Evolutionary conservation across 225 moss, liverwort and hornwort genomes (phyloP), one percentile per base, ranked within the genome.

Genomic region (Bryoerythrophyllum caledonicum): DNA sequence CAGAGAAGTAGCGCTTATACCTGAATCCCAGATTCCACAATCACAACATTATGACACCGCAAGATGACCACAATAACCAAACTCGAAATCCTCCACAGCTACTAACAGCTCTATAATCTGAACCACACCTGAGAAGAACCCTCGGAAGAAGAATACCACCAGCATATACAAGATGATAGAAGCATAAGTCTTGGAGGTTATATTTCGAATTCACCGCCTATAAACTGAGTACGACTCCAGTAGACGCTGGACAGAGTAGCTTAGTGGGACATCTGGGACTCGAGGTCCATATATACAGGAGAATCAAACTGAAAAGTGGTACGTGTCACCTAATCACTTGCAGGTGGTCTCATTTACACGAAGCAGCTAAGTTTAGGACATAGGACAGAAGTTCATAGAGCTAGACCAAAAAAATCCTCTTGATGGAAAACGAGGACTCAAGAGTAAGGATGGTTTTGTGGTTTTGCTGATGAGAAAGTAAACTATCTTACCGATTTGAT

Each of bases 11-110:
- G 5, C 10, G 17, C 65, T 59, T 10, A 8, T 0, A 27, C 78
- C 72, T 78, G 35, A 60, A 49, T 37, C 13, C 7, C 70, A 74
- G 21, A 55, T 55, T 71, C 44, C 41, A 41, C 41, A 41, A 8
- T 74, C 60, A 72, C 62, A 51, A 10, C 53, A 35, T 41, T 16
- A 34, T 48, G 43, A 25, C 0, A 60, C 8, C 24, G 4, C 62
- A 32, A 19, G 2, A 10, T 1, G 21, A 10, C n/a, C 9, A 32
- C 15, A 21, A 10, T 1, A 35, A 10, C n/a, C 9, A 32, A 23
- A 21, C 21, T 46, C 15, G 5, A 70, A 63, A 5, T 5, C 67
- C 48, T 49, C 53, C 43, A 54, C 32, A 28, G 37, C 10, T 25
- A 25, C 11, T 35, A 7, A 32, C 16, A 38, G 38, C 63, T 77